Percentiles rank a stretch among this genome's conserved stretches.
These are phyloP conservation scores for Colletotrichum sp. DNA, from an alignment of 2,329 filamentous ascomycete species.

Conservation along the genomic window DNA sequence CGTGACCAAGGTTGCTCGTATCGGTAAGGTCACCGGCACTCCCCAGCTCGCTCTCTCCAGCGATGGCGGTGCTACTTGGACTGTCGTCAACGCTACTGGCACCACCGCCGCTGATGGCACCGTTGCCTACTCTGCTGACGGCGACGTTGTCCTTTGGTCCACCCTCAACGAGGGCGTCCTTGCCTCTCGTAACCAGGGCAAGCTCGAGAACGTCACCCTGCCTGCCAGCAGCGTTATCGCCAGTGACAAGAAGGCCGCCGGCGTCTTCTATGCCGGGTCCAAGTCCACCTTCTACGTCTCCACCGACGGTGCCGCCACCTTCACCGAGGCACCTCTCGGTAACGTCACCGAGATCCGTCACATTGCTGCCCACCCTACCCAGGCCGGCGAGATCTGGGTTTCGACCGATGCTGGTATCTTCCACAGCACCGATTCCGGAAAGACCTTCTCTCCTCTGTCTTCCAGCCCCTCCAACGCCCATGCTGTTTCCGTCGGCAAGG, in stretches of 20 bases:
- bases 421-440: conserved; percentile 56
- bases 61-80: conserved; percentile 58
- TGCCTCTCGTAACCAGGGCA: conserved; percentile 42
- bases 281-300: conserved; percentile 56
- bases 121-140: conserved; percentile 56
- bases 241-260: conserved; percentile 57
- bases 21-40: conserved; percentile 48
- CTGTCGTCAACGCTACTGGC: conserved; percentile 49
- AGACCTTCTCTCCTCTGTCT: conserved; percentile 46
- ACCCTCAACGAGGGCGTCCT: conserved; percentile 44
- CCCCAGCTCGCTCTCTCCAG: conserved; percentile 52
- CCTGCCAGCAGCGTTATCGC: conserved; percentile 53
- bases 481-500: conserved; percentile 48
- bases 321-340: conserved; percentile 40
- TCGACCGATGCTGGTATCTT: conserved; percentile 61
- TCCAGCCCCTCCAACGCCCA: conserved; percentile 41
- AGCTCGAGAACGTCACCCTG: conserved; percentile 50
- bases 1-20: conserved; percentile 50
- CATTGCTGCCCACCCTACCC: conserved; percentile 60
- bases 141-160: conserved; percentile 54
- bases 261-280: conserved; percentile 57
- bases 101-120: conserved; percentile 46
- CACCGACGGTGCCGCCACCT: conserved; percentile 50
- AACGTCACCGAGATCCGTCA: conserved; percentile 54
- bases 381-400: conserved; percentile 65